phyloP scores from a whole-genome alignment of 148 eudicot genomes.

The Suaeda aralocaspica region DNA sequence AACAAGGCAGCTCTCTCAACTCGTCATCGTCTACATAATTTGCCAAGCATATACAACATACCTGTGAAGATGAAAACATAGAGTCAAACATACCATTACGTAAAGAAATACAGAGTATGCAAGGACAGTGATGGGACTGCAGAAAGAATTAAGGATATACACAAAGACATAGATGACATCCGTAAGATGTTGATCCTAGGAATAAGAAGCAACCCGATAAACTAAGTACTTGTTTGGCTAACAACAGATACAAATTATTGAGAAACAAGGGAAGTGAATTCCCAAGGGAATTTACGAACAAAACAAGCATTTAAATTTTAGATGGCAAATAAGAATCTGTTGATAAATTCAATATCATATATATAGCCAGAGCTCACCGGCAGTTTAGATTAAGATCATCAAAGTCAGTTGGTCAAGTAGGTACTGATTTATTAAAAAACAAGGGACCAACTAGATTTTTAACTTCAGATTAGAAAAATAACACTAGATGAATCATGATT shows the following conservation, averaged over 20 bases:
- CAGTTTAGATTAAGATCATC: neutral
- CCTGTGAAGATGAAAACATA: slow-evolving; percentile 32
- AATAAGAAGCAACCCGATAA: neutral
- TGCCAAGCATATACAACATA: slow-evolving; percentile 72
- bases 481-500: neutral
- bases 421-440: neutral
- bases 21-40: slow-evolving; percentile 54
- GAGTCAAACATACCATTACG: neutral
- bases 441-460: neutral
- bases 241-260: too few species aligned
- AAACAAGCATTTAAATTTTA: too few species aligned
- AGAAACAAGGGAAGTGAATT: too few species aligned
- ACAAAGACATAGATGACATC: too few species aligned
- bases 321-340: too few species aligned
- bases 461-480: neutral
- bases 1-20: slow-evolving; percentile 72
- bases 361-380: neutral
- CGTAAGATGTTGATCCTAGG: neutral
- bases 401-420: neutral
- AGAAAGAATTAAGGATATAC: too few species aligned
- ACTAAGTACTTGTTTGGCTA: too few species aligned
- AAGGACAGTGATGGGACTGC: neutral
- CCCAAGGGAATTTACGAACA: too few species aligned
- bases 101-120: neutral
- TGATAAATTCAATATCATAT: too few species aligned